Evolutionary conservation across 306 rosid genomes (phyloP).

Genomic region (Malus sylvestris): DNA sequence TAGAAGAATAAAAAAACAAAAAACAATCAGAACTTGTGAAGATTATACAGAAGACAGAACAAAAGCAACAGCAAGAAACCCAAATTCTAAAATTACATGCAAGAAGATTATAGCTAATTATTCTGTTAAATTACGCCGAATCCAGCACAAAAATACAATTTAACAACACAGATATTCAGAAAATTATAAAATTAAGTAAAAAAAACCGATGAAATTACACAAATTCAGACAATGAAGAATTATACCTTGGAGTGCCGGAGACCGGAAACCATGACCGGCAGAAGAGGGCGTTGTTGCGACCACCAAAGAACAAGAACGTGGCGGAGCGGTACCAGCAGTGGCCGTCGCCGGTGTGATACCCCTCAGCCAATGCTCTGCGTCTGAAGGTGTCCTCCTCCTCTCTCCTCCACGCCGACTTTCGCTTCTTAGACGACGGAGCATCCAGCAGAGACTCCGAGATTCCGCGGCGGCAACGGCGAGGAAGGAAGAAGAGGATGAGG

Average conservation of each 20-base stretch:
- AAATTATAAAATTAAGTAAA: not conserved
- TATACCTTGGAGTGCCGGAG: slow-evolving; percentile 53
- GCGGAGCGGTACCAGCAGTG: slow-evolving; percentile 43
- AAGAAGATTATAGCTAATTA: not conserved
- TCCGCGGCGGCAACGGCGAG: slow-evolving; percentile 48
- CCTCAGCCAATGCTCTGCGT: slow-evolving; percentile 74
- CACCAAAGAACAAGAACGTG: slow-evolving; percentile 64
- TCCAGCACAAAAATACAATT: not conserved
- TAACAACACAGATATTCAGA: not conserved
- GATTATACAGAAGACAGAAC: not conserved
- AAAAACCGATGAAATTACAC: not conserved
- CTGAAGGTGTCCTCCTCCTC: slow-evolving; percentile 79
- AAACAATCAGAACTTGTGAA: not conserved
- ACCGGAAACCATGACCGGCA: slow-evolving; percentile 84
- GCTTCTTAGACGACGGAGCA: slow-evolving; percentile 49
- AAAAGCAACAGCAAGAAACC: not conserved
- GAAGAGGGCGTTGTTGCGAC: slow-evolving; percentile 57
- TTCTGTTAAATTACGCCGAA: not conserved
- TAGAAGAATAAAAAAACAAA: slow-evolving; percentile 8
- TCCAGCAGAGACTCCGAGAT: slow-evolving; percentile 6
- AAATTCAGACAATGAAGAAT: not conserved
- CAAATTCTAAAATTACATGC: slow-evolving; percentile 1
- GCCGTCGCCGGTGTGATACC: slow-evolving; percentile 34
- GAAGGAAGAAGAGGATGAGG: slow-evolving; percentile 41
- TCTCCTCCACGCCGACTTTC: slow-evolving; percentile 44